Conservation (phyloP, 805 yeast genomes). For the Lipomyces orientalis region DNA sequence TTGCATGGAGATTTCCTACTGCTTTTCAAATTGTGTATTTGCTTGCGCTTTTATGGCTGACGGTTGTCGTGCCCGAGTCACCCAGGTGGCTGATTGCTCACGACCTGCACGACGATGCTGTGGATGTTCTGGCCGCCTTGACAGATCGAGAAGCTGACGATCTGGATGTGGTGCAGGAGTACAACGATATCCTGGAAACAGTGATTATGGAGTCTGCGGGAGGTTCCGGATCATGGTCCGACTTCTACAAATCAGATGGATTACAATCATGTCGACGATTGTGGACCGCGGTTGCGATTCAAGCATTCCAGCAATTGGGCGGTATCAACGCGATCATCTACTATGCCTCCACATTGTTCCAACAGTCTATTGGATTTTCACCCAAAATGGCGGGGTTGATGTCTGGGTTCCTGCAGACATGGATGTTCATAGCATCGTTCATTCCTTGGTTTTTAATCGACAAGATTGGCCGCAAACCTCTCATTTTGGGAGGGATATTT, state of each 20-base stretch:
- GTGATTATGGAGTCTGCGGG: slow-evolving; percentile 2
- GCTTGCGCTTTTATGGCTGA: slow-evolving; percentile 57
- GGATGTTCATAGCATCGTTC: slow-evolving; percentile 53
- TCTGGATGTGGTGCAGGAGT: slow-evolving; percentile 1
- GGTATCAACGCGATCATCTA: slow-evolving; percentile 34
- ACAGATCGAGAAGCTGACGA: slow-evolving; percentile 1
- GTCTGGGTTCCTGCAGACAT: slow-evolving; percentile 26
- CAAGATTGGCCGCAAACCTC: slow-evolving; percentile 61
- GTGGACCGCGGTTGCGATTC: slow-evolving; percentile 20
- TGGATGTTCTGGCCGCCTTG: slow-evolving; percentile 3
- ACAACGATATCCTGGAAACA: slow-evolving; percentile 6
- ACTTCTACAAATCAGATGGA: slow-evolving; percentile 8
- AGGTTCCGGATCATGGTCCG: slow-evolving; percentile 14
- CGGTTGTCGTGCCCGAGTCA: slow-evolving; percentile 61
- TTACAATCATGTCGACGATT: slow-evolving; percentile 17
- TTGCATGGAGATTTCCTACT: slow-evolving; percentile 79
- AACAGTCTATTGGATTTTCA: slow-evolving; percentile 20
- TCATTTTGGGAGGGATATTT: slow-evolving; percentile 32
- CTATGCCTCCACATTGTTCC: slow-evolving; percentile 53
- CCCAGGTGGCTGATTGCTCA: slow-evolving; percentile 23
- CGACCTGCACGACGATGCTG: slow-evolving; percentile 18
- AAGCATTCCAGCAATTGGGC: slow-evolving; percentile 26
- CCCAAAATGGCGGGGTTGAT: slow-evolving; percentile 20
- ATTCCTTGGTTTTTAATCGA: slow-evolving; percentile 67
- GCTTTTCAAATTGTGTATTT: slow-evolving; percentile 72